Base-by-base conservation (phyloP, 176 grass and related monocot species). In the Triticum dicoccoides region DNA sequence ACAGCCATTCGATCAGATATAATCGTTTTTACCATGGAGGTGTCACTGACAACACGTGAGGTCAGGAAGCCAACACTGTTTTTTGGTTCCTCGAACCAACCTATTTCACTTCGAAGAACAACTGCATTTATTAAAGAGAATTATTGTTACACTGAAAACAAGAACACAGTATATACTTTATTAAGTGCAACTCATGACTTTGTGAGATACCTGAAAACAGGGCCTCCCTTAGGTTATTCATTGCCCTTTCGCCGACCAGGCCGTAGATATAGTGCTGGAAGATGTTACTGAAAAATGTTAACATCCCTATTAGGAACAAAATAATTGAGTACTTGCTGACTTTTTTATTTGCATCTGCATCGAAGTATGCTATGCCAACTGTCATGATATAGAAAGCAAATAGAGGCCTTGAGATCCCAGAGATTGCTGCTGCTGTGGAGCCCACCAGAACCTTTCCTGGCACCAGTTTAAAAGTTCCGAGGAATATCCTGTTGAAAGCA, bases 231-330 rank as follows among this genome's bases (percentile, higher is more conserved):
- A 91, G 89, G 84, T 91, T 89, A 68, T 89, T 91, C 84, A 80
- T 91, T 56, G 89, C 87, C 45, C 39, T 89, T 85, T 94, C 92
- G 2, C 87, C 92, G 9, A 89, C 77, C 18, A 94, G 52, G 37
- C 92, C 89, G 79, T 94, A 94, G 63, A 91, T 77, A 85, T 89
- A 94, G 21, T 94, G 89, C 80, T 94, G 92, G 45, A 91, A 74
- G 32, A 86, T 85, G 24, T 89, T 88, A 80, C 89, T 85, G 42
- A 89, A 56, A 62, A 89, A 76, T 29, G 89, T 91, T 27, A 91
- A 51, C 77, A 89, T 33, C 23, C 92, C 92, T 21, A 91, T 69
- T 7, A 87, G 54, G 56, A 81, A 87, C 38, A 91, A 89, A 49
- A 82, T 91, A 41, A 78, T 45, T 0, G 92, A 94, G 69, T 89